Percentiles rank a stretch among this genome's conserved stretches.
phyloP scores from a whole-genome alignment of 306 rosid genomes.

The Crataegus laevigata region DNA sequence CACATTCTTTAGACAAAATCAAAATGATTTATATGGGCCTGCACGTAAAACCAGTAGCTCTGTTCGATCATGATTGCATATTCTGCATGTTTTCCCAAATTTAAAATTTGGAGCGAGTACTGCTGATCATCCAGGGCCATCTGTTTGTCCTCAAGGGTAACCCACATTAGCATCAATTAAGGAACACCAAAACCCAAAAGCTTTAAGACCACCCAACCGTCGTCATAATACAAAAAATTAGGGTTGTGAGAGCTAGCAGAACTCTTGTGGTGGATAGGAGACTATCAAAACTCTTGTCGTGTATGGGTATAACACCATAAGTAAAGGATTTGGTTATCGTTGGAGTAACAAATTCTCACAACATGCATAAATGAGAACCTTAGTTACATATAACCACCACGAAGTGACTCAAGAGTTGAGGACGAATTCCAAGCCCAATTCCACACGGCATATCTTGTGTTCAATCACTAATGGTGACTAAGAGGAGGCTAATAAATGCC shows the following conservation, averaged over 20 bases:
- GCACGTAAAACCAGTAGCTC: constrained; percentile 14
- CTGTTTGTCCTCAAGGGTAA: background rate
- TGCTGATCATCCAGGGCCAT: constrained; percentile 4
- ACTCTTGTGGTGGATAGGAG: background rate
- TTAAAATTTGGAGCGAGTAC: background rate
- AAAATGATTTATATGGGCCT: constrained; percentile 11
- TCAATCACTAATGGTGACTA: no score
- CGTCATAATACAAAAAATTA: background rate
- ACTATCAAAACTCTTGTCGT: no score
- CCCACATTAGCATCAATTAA: constrained; percentile 2
- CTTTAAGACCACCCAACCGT: background rate
- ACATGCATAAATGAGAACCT: no score
- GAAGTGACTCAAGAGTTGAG: no score
- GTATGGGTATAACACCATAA: no score
- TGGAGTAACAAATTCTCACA: no score
- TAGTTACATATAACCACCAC: no score
- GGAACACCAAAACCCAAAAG: background rate
- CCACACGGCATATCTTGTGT: no score
- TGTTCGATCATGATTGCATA: constrained; percentile 4
- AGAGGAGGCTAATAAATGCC: no score
- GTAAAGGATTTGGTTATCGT: no score
- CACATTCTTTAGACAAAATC: background rate
- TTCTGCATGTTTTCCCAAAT: background rate
- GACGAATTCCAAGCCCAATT: no score
- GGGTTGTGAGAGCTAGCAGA: background rate